Conservation (phyloP, 805 yeast species). For the Torulaspora maleeae region DNA sequence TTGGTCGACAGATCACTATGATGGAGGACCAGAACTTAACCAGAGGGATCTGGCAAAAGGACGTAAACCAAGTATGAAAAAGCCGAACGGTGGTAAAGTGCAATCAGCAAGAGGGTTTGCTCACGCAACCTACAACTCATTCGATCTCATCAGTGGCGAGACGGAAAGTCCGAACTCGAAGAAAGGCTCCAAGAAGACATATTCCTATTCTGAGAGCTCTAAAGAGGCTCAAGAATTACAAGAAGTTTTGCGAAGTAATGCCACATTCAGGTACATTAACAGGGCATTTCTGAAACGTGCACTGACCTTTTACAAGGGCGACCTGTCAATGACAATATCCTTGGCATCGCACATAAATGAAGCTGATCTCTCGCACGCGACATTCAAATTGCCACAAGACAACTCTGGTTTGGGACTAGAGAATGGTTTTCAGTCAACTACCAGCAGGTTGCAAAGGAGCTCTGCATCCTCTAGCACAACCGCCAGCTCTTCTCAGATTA, state of each 20-base stretch:
- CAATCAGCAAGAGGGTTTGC: conserved; percentile 31
- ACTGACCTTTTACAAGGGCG: conserved; percentile 43
- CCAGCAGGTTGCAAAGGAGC: background rate
- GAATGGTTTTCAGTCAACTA: background rate
- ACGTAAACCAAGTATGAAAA: background rate
- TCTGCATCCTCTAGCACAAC: background rate
- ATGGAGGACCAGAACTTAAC: background rate
- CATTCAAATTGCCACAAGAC: conserved; percentile 19
- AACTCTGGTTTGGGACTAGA: background rate
- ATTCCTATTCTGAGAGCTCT: conserved; percentile 5
- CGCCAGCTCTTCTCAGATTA: background rate
- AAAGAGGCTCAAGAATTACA: conserved; percentile 36
- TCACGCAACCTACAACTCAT: conserved; percentile 11
- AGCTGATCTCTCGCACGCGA: conserved; percentile 27
- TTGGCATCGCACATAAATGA: conserved; percentile 37
- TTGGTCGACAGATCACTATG: conserved; percentile 10
- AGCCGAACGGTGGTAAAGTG: conserved; percentile 34
- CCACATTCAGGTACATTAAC: conserved; percentile 35
- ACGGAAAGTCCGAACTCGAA: background rate
- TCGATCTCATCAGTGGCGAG: conserved; percentile 1
- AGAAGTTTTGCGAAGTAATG: conserved; percentile 35
- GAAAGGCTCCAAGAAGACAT: background rate
- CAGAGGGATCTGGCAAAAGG: background rate
- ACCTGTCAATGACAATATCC: conserved; percentile 37
- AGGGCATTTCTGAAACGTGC: conserved; percentile 40